Evolutionary conservation across 139 green algal species (phyloP), one percentile per base, ranked within the genome.

Genomic region (Chlorella sp.): DNA sequence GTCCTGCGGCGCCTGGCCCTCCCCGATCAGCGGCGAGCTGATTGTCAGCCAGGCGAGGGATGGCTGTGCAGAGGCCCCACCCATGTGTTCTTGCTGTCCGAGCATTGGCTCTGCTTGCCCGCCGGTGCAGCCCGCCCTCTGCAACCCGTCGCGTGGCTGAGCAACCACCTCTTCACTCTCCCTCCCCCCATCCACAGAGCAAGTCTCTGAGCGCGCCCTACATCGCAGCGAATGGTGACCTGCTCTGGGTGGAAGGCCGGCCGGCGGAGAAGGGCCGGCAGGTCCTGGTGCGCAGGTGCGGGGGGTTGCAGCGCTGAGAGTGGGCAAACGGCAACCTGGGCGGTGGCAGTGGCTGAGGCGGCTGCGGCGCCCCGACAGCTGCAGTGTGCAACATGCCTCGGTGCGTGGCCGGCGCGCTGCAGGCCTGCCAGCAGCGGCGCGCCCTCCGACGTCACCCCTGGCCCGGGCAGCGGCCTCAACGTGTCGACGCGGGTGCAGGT

Each of bases 401-500:
- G n/a, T n/a, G n/a, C n/a, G n/a, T 14, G 31, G 38, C 38, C 3
- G 23, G 38, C n/a, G 9, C 31, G 25, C 6, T 36, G 62, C 62
- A 69, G 64, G 69, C 53, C 51, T 0, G 69, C 53, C 5, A 23
- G 4, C 8, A 38, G 68, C 25, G 67, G 33, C n/a, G 38, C 53
- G 29, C 7, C 40, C n/a, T 35, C 27, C 7, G 89, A 96, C 55
- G 59, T 95, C 11, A 92, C 89, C 19, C 86, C 87, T 5, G 50
- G 35, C 3, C 63, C 43, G 1, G 79, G 83, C 25, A 74, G 56
- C 33, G 87, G 82, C 41, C 83, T 93, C 59, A 92, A 93, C 73
- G 87, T 93, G 41, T 84, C 90, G 38, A 95, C 89, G 0, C 82
- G 83, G 1, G 91, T 95, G 73, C 89, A 93, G 64, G 64, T 71